Base-by-base conservation (phyloP, 2,329 filamentous ascomycete species). In the Apiospora hydei region DNA sequence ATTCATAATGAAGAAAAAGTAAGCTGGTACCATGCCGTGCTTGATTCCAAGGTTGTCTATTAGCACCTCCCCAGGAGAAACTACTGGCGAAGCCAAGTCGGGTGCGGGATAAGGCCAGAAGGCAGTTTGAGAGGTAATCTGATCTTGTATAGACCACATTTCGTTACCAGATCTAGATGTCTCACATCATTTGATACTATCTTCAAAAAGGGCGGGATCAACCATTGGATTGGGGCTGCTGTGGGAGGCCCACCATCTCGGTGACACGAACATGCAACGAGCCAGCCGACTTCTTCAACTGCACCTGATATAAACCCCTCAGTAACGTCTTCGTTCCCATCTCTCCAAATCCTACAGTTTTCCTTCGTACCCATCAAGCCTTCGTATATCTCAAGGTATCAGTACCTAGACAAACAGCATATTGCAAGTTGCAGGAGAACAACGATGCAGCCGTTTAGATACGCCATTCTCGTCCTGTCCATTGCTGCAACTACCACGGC, bases 401-500 rank as follows among this genome's bases (percentile, higher is more conserved):
- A 14, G 49, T 51, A n/a, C n/a, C n/a, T n/a, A 64, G 57, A 6
- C 34, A 1, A 14, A n/a, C 57, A 14, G n/a, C 41, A 64, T 64
- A 49, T 18, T 57, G 4, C 26, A 57, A 8, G 30, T 5, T 2
- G 34, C 26, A 18, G 4, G 24, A 16, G 4, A 18, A 7, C 26
- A 57, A n/a, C 34, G n/a, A 64, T 64, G 57, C 57, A 41, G 30
- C 34, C n/a, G 2, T 38, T 57, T 57, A 24, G 16, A n/a, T 57
- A 43, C 24, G n/a, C n/a, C 46, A 41, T 70, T 8, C 26, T 57
- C 69, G 43, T 70, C 67, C 67, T 69, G n/a, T 72, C 70, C 64
- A 53, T 64, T 38, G 69, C 67, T 26, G 64, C 53, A n/a, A 21
- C 30, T 41, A 6, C 21, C 14, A 26, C 18, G 14, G 68, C 68